These are phyloP conservation scores for Ganoderma sinense DNA, from an alignment of 1,284 basidiomycete genomes.

Conservation along the genomic window DNA sequence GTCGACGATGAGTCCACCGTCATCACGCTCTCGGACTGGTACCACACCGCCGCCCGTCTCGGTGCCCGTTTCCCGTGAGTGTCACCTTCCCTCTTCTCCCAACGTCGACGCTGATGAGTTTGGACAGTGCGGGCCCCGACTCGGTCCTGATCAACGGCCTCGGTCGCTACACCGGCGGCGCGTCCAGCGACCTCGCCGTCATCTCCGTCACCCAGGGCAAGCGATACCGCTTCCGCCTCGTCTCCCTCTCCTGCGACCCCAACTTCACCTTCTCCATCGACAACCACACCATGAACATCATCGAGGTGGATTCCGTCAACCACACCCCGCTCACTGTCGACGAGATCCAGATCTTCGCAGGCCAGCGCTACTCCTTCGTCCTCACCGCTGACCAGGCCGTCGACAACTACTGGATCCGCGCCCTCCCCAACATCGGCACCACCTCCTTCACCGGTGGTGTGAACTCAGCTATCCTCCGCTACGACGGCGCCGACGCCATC, in stretches of 20 bases:
- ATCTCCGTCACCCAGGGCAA: slow-evolving; percentile 42
- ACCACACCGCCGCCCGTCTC: slow-evolving; percentile 28
- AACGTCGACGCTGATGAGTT: background rate
- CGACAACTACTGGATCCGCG: slow-evolving; percentile 31
- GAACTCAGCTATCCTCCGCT: slow-evolving; percentile 41
- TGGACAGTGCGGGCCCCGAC: slow-evolving; percentile 16
- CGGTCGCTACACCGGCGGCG: slow-evolving; percentile 40
- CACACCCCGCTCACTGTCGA: slow-evolving; percentile 43
- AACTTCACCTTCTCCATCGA: slow-evolving; percentile 46
- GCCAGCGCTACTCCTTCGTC: slow-evolving; percentile 48
- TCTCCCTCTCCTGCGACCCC: slow-evolving; percentile 54
- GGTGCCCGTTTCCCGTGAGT: slow-evolving; percentile 28
- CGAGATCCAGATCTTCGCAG: slow-evolving; percentile 43
- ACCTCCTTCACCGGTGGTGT: slow-evolving; percentile 45
- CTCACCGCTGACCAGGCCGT: slow-evolving; percentile 26
- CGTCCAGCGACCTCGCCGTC: slow-evolving; percentile 38
- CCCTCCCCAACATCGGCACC: slow-evolving; percentile 40
- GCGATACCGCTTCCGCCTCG: slow-evolving; percentile 53
- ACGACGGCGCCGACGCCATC: slow-evolving; percentile 49
- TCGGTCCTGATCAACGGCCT: slow-evolving; percentile 60
- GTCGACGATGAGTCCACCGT: slow-evolving; percentile 45
- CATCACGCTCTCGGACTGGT: slow-evolving; percentile 38
- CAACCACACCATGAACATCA: slow-evolving; percentile 45
- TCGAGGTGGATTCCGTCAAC: slow-evolving; percentile 44
- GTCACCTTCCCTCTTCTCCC: background rate